Evolutionary conservation across 2,329 filamentous ascomycete genomes (phyloP), one percentile per base, ranked within the genome.

Genomic region (Pseudogymnoascus sp.): DNA sequence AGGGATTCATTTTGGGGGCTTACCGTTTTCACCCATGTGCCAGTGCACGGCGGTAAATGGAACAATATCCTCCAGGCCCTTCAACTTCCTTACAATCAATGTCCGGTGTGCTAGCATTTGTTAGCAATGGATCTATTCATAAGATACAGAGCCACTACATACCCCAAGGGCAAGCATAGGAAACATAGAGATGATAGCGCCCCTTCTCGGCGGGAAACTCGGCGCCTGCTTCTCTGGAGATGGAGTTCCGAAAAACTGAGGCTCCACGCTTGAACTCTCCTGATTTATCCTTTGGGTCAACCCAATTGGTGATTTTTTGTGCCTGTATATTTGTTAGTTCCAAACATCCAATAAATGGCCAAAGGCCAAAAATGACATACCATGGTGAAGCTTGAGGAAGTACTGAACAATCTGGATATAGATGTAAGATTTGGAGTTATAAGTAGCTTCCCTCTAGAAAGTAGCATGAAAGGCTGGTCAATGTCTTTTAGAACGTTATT

Each of bases 241-340:
- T 85, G 71, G 77, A 78, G 84, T 73, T 83, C 64, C 94, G 86
- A 77, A 97, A 97, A 62, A 85, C 82, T 64, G 90, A 94, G 66
- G 82, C 81, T 74, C 92, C 90, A 65, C 93, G 88, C 79, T 96
- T 96, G 82, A 96, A 97, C 77, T 97, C 92, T 75, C 93, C 93
- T 16, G 85, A 84, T 72, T 85, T 89, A 78, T 94, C 90, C 69
- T 81, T 81, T 52, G 84, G 87, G 66, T 85, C 81, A 60, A 94
- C 91, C 91, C 91, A 96, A 71, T 93, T 85, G 52, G 91, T 92
- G 73, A 96, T 91, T 62, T 82, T 84, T 63, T 69, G 70, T 41
- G 74, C 67, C 59, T 67, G 60, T 38, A 49, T 22, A 58, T 64
- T 22, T 61, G 52, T 55, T 6, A 55, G 28, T 59, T 35, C 8